phyloP scores from a whole-genome alignment of 176 grass and related monocot genomes.

The Triticum timopheevii region DNA sequence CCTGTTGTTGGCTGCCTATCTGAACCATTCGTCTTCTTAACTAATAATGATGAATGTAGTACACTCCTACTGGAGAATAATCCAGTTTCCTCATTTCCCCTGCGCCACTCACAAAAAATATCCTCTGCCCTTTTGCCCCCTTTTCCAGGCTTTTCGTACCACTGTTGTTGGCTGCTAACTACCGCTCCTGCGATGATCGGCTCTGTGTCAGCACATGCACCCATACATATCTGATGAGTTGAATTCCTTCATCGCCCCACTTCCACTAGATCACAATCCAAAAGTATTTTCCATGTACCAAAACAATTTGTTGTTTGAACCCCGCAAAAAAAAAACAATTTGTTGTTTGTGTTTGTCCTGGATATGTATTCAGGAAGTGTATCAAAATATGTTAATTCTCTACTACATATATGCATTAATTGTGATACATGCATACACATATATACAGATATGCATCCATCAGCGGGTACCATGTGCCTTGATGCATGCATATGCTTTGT shows the following conservation, averaged over 20 bases:
- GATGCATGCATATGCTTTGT: not conserved
- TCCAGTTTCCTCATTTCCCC: constrained; percentile 29
- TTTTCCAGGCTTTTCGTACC: constrained; percentile 28
- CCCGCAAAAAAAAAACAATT: too few relatives aligned
- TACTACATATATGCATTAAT: not conserved
- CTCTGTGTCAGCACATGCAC: constrained; percentile 19
- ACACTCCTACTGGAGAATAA: constrained; percentile 28
- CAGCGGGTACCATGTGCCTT: constrained; percentile 41
- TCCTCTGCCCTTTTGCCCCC: not conserved
- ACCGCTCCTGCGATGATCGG: constrained; percentile 20
- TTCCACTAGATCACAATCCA: constrained; percentile 21
- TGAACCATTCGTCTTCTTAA: too few relatives aligned
- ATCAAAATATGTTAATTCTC: not conserved
- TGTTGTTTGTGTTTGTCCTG: constrained; percentile 6
- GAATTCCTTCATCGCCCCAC: constrained; percentile 2
- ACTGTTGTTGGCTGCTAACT: constrained; percentile 16
- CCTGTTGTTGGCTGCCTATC: too few relatives aligned
- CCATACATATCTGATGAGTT: constrained; percentile 1
- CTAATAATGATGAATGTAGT: too few relatives aligned
- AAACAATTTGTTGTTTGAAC: not conserved
- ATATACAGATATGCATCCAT: not conserved
- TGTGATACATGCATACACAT: not conserved
- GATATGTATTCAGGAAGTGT: not conserved
- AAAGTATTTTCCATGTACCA: constrained; percentile 16
- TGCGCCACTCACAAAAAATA: constrained; percentile 26